Evolutionary conservation across 306 rosid genomes (phyloP).

Genomic region (Glycine tomentella): DNA sequence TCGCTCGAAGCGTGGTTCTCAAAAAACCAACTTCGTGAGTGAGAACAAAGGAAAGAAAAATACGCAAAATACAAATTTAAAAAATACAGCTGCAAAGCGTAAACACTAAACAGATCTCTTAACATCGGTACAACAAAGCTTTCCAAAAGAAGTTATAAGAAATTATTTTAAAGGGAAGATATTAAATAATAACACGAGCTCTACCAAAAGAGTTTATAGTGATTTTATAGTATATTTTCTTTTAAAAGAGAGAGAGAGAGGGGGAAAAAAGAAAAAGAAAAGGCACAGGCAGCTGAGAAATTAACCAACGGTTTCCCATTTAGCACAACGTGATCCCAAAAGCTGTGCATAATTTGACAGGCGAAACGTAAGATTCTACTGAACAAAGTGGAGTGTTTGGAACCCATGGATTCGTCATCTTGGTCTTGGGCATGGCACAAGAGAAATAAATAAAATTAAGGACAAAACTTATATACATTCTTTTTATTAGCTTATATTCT

Average conservation of each 20-base stretch:
- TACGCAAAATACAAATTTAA: too few species aligned
- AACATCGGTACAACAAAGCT: conserved; percentile 14
- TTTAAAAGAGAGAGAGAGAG: background rate
- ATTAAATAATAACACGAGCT: conserved; percentile 2
- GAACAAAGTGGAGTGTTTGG: conserved; percentile 44
- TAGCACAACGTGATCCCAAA: conserved; percentile 45
- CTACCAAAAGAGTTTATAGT: background rate
- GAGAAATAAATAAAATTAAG: background rate
- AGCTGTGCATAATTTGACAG: conserved; percentile 47
- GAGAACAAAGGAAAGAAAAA: background rate
- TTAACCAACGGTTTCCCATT: conserved; percentile 45
- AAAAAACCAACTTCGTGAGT: conserved; percentile 38
- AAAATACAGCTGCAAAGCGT: conserved; percentile 1
- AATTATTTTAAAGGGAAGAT: background rate
- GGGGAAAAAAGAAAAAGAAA: conserved; percentile 2
- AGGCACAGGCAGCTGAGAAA: conserved; percentile 37
- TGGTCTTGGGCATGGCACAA: background rate
- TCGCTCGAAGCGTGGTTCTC: conserved; percentile 15
- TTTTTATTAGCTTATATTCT: background rate
- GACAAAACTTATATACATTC: background rate
- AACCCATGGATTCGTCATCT: conserved; percentile 6
- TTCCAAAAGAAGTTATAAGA: conserved; percentile 21
- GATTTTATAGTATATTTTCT: background rate
- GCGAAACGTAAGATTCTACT: conserved; percentile 44
- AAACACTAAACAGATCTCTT: conserved; percentile 14